Percentiles rank a stretch among this genome's conserved stretches.
Evolutionary conservation across 192 early-diverging fungal genomes (phyloP).

Genomic region (Phycomyces nitens): DNA sequence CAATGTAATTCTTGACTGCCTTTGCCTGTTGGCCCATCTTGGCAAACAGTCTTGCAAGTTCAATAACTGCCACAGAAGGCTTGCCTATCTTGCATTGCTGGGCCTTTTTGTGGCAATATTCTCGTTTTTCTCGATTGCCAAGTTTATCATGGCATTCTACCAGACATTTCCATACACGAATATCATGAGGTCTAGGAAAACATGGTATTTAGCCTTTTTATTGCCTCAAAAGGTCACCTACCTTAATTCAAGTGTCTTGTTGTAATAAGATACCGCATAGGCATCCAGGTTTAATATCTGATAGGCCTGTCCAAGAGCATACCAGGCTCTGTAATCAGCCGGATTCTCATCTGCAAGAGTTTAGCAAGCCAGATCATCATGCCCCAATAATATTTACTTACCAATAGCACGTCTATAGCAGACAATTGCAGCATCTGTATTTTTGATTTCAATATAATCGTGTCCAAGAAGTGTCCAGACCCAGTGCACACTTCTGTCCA

Average conservation of each 20-base stretch:
- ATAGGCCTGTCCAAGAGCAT: slow-evolving; percentile 87
- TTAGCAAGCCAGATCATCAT: neutral
- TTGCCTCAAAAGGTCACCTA: no score
- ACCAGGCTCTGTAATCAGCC: slow-evolving; percentile 88
- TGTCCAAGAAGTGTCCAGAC: slow-evolving; percentile 95
- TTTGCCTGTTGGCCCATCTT: slow-evolving; percentile 45
- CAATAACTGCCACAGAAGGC: slow-evolving; percentile 42
- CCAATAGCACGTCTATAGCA: slow-evolving; percentile 82
- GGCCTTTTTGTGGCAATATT: neutral
- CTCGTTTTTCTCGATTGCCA: neutral
- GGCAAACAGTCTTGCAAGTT: slow-evolving; percentile 59
- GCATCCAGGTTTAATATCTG: slow-evolving; percentile 80
- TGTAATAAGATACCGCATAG: slow-evolving; percentile 81
- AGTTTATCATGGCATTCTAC: slow-evolving; percentile 61
- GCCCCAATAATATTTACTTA: slow-evolving; percentile 17
- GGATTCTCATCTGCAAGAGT: slow-evolving; percentile 58
- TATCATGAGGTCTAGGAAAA: slow-evolving; percentile 64
- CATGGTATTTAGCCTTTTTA: no score
- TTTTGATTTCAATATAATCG: slow-evolving; percentile 91
- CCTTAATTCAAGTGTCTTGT: slow-evolving; percentile 63
- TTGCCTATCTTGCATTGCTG: slow-evolving; percentile 49
- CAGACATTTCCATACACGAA: slow-evolving; percentile 83
- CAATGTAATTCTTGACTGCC: slow-evolving; percentile 60
- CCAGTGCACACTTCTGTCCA: slow-evolving; percentile 69
- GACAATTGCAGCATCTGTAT: slow-evolving; percentile 83